These are phyloP conservation scores for Geranium brycei DNA, from an alignment of 345 rosid genomes.

Conservation along the genomic window DNA sequence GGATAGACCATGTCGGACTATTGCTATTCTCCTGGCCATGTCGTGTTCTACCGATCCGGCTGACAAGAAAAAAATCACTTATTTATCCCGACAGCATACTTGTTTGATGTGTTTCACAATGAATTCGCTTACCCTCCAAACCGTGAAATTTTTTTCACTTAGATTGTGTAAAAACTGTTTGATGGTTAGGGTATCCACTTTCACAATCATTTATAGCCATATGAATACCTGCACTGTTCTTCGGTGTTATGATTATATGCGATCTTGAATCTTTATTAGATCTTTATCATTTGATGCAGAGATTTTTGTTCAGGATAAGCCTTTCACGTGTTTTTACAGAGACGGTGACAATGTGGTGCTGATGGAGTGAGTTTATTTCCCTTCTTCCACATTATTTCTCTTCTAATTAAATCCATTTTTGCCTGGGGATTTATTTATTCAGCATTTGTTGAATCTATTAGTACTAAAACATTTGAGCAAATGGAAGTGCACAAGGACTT, in stretches of 20 bases:
- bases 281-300: constrained; percentile 28
- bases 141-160: too few relatives aligned
- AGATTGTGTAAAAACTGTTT: too few relatives aligned
- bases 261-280: not conserved
- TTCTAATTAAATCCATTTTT: not conserved
- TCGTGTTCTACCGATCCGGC: too few relatives aligned
- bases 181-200: too few relatives aligned
- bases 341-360: constrained; percentile 51
- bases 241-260: not conserved
- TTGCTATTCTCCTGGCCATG: too few relatives aligned
- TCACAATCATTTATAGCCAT: too few relatives aligned
- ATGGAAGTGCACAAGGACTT: constrained; percentile 58
- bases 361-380: constrained; percentile 56
- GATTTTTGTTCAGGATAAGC: constrained; percentile 71
- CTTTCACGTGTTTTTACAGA: constrained; percentile 67
- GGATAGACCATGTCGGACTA: too few relatives aligned
- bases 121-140: too few relatives aligned
- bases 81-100: too few relatives aligned
- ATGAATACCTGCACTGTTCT: not conserved
- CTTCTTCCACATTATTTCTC: not conserved
- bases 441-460: constrained; percentile 18
- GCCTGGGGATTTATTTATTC: not conserved
- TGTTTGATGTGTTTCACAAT: too few relatives aligned
- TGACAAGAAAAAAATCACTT: too few relatives aligned
- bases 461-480: constrained; percentile 77